Conservation (phyloP, 306 rosid species). For the Pueraria montana region DNA sequence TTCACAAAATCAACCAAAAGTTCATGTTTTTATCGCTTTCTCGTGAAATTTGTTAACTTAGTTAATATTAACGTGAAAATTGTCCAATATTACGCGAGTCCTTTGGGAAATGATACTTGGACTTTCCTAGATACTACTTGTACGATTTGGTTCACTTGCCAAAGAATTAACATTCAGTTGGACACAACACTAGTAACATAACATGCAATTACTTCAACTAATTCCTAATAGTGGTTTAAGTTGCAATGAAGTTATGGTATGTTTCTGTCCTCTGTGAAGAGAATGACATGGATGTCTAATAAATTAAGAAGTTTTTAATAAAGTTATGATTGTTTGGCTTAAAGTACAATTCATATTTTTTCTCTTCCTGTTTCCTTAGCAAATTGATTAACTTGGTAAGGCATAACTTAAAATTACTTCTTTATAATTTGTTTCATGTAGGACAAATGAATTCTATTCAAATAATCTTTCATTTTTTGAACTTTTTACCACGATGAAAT, state of each 20-base stretch:
- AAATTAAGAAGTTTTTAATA: constrained; percentile 15
- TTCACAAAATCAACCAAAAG: too few species aligned
- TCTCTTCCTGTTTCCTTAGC: background rate
- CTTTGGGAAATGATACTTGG: too few species aligned
- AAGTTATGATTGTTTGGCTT: constrained; percentile 3
- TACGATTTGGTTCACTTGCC: too few species aligned
- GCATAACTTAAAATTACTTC: background rate
- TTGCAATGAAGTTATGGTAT: constrained; percentile 12
- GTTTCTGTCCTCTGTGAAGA: background rate
- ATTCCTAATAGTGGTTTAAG: background rate
- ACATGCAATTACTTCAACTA: background rate
- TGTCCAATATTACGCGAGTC: too few species aligned
- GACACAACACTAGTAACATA: too few species aligned
- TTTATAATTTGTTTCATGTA: too few species aligned
- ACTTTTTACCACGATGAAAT: too few species aligned
- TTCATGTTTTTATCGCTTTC: too few species aligned
- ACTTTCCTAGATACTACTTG: too few species aligned
- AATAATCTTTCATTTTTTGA: background rate
- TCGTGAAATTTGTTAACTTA: too few species aligned
- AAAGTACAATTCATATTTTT: background rate
- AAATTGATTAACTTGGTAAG: constrained; percentile 10
- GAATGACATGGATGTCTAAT: constrained; percentile 1
- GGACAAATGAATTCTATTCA: background rate
- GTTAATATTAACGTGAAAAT: too few species aligned
- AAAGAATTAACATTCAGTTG: too few species aligned